Base-by-base conservation (phyloP, 305 asterid species). In the Fraxinus nigra region DNA sequence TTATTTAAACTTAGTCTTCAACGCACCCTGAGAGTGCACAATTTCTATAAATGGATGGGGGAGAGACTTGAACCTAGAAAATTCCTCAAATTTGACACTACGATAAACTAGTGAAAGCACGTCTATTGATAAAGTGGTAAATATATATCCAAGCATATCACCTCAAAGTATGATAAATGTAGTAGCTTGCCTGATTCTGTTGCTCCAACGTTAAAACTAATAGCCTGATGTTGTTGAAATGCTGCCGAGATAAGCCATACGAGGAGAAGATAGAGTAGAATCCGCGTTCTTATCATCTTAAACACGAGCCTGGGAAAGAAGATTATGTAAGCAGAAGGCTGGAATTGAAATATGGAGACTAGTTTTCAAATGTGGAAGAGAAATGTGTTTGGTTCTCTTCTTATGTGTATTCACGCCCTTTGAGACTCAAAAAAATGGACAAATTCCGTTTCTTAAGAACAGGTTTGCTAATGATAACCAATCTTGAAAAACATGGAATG, bases 401-500 rank as follows among this genome's bases (percentile, higher is more conserved):
- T 38, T 38, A 38, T 8, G 46, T 8, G 46, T 38, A 8, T 38
- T 38, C 11, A 38, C 11, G 43, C 9, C 43, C 0, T 37, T 37
- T 37, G 11, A 37, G 43, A 35, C 43, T 0, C 43, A 1, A 13
- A 38, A 38, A 38, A 38, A 38, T 7, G 46, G 46, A 38, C 46
- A 38, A 38, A 38, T 38, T 38, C 3, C 13, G 46, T 38, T 38
- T 8, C 46, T 38, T 38, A 38, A 38, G 13, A 38, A 38, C 0
- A 8, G 79, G 43, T 83, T 81, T 79, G 82, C 83, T 80, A 87
- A 85, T 87, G 54, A 83, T 87, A 75, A 82, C 79, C 82, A 70
- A 78, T 67, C 74, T 81, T 82, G 84, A 77, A 82, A 84, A 80
- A 77, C 63, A 20, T 6, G 59, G 84, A 76, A 77, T 80, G 84